Evolutionary conservation across 345 rosid species (phyloP).

Genomic region (Citrus unshiu): DNA sequence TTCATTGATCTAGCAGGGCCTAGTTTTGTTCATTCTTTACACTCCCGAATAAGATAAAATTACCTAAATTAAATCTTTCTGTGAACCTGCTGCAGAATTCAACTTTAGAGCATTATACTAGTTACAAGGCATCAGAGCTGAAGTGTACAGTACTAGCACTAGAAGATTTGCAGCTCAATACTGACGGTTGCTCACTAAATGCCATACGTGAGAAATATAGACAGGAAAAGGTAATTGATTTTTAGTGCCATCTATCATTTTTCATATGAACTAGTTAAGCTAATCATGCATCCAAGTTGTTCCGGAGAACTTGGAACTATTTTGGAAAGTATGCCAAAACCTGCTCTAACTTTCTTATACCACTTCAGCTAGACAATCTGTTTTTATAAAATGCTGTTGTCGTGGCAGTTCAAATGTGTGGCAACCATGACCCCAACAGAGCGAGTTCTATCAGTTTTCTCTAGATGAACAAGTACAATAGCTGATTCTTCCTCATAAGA

Average conservation of each 20-base stretch:
- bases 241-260: background rate
- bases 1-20: background rate
- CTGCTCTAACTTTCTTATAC: background rate
- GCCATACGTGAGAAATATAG: conserved; percentile 75
- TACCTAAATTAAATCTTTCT: conserved; percentile 9
- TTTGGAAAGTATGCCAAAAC: background rate
- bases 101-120: conserved; percentile 85
- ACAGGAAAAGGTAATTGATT: conserved; percentile 59
- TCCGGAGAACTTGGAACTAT: background rate
- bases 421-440: conserved; percentile 55
- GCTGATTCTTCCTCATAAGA: conserved; percentile 15
- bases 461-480: conserved; percentile 40
- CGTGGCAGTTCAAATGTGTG: conserved; percentile 73
- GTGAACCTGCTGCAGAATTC: conserved; percentile 49
- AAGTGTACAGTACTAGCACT: conserved; percentile 67
- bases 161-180: conserved; percentile 75
- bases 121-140: conserved; percentile 55
- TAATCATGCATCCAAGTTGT: background rate
- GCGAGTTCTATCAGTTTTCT: conserved; percentile 56
- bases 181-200: conserved; percentile 49
- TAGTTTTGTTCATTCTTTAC: background rate
- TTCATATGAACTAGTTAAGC: background rate
- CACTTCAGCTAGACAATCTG: background rate
- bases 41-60: background rate
- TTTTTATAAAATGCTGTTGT: conserved; percentile 2